Conservation (phyloP, 176 grass and related monocot genomes). For the Hordeum marinum region DNA sequence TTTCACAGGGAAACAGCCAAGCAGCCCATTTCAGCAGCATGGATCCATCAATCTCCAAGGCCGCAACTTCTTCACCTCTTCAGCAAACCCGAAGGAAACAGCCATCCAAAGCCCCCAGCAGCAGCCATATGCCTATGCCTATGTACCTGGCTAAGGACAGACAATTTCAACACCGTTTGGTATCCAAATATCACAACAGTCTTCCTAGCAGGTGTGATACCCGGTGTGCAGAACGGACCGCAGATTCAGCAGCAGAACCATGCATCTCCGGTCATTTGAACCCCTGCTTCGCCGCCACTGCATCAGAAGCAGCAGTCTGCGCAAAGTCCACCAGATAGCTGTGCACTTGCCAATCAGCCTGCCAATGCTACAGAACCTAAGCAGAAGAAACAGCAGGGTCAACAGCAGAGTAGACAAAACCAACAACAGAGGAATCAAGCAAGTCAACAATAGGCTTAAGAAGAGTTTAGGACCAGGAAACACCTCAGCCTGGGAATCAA, state of each 20-base stretch:
- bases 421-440: slow-evolving; percentile 62
- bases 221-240: no score
- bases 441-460: slow-evolving; percentile 71
- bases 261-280: slow-evolving; percentile 32
- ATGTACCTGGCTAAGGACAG: no score
- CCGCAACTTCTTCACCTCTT: no score
- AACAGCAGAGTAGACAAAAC: slow-evolving; percentile 56
- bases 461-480: slow-evolving; percentile 75
- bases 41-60: no score
- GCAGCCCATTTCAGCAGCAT: slow-evolving; percentile 40
- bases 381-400: slow-evolving; percentile 56
- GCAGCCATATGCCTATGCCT: no score
- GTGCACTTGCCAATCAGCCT: slow-evolving; percentile 30
- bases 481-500: slow-evolving; percentile 48
- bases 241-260: no score
- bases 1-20: slow-evolving; percentile 42
- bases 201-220: no score
- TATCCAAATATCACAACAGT: no score
- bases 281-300: slow-evolving; percentile 34
- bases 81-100: no score
- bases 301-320: slow-evolving; percentile 37
- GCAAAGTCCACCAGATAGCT: slow-evolving; percentile 29
- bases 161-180: no score
- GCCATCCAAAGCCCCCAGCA: no score
- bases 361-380: slow-evolving; percentile 41